phyloP scores from a whole-genome alignment of 257 asterid species.

The Solanum dulcamara region DNA sequence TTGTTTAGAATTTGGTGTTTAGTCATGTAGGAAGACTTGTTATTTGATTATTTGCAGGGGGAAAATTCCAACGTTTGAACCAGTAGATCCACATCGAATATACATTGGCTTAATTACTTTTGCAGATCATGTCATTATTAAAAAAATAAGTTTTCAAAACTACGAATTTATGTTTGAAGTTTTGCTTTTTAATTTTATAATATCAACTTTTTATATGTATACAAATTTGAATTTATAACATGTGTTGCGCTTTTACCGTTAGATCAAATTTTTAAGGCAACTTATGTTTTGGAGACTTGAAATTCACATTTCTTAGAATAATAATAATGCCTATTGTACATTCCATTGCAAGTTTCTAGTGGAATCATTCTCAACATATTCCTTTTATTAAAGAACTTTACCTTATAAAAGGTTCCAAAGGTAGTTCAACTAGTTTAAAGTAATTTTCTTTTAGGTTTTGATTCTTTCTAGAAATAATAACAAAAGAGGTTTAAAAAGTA shows the following conservation, averaged over 20 bases:
- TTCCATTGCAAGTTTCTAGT: background rate
- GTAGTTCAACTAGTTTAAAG: background rate
- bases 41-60: background rate
- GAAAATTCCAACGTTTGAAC: background rate
- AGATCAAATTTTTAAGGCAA: background rate
- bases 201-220: background rate
- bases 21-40: no score
- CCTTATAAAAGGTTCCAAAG: background rate
- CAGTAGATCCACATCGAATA: background rate
- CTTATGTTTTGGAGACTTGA: background rate
- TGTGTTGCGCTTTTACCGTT: background rate
- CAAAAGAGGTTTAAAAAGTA: background rate
- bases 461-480: background rate
- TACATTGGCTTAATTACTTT: no score
- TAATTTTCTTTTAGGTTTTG: no score
- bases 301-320: background rate
- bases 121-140: no score
- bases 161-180: no score
- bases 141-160: background rate
- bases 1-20: background rate
- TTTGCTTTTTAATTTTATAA: background rate
- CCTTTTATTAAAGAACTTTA: background rate
- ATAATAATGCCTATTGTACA: background rate
- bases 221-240: background rate
- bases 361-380: background rate